Percentiles rank a stretch among this genome's conserved stretches.
phyloP scores from a whole-genome alignment of 331 rosid genomes.

The Saraca asoca region DNA sequence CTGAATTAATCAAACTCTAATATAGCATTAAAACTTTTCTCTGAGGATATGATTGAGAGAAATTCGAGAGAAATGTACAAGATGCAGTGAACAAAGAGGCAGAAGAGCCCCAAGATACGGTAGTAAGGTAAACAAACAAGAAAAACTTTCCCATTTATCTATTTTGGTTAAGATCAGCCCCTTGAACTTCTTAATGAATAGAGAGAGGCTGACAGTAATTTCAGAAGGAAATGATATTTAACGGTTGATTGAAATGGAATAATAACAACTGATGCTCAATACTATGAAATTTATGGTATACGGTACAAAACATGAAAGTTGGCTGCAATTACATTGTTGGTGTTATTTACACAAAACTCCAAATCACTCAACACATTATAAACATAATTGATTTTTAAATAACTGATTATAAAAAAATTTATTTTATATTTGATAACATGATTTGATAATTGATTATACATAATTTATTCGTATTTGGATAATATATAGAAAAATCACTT shows the following conservation, averaged over 20 bases:
- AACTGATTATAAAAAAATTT: too few relatives aligned
- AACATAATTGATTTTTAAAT: too few relatives aligned
- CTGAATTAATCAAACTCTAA: background rate
- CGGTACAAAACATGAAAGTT: slow-evolving; percentile 15
- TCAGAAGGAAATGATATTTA: background rate
- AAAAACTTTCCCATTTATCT: background rate
- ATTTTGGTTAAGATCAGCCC: background rate
- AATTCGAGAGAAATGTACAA: too few relatives aligned
- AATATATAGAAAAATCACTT: too few relatives aligned
- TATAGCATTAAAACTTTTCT: background rate
- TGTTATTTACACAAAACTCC: background rate
- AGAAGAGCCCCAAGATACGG: background rate
- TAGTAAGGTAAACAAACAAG: background rate
- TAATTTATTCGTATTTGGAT: too few relatives aligned
- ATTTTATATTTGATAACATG: too few relatives aligned
- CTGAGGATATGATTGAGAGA: background rate
- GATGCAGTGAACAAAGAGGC: background rate
- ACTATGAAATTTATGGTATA: slow-evolving; percentile 1
- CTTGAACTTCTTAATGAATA: background rate
- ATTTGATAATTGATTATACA: too few relatives aligned
- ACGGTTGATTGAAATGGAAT: slow-evolving; percentile 1
- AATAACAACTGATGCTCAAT: background rate
- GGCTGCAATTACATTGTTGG: background rate
- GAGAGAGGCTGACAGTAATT: background rate
- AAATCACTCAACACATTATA: background rate